phyloP scores from a whole-genome alignment of 2,329 filamentous ascomycete genomes.

The Escovopsis sp. region DNA sequence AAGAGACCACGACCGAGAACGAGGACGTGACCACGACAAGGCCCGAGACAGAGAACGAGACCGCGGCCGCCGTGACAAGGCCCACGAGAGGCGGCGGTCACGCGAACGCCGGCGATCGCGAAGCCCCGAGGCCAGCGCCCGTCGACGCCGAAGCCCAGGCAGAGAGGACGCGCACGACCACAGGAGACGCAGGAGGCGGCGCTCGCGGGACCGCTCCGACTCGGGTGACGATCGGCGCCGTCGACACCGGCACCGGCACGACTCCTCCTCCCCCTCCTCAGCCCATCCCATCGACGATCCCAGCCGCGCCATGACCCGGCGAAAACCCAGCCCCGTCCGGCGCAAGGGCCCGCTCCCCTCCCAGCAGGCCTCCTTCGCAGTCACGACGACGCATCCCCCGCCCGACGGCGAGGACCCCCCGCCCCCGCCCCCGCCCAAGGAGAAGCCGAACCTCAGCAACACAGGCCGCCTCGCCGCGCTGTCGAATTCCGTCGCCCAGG shows the following conservation, averaged over 20 bases:
- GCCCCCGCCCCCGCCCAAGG: constrained; percentile 45
- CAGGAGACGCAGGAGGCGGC: constrained; percentile 14
- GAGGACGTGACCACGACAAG: too few species aligned
- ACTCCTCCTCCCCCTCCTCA: too few species aligned
- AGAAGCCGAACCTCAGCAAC: constrained; percentile 73
- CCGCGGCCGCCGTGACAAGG: too few species aligned
- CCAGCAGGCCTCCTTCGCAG: constrained; percentile 44
- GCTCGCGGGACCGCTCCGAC: constrained; percentile 18
- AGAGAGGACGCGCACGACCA: constrained; percentile 6
- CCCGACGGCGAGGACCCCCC: constrained; percentile 14
- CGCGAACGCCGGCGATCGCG: constrained; percentile 18
- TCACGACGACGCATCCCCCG: constrained; percentile 13
- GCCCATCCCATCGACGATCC: too few species aligned
- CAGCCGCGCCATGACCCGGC: constrained; percentile 4
- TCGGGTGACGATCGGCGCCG: constrained; percentile 13
- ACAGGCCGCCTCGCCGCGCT: constrained; percentile 77
- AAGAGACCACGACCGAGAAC: too few species aligned
- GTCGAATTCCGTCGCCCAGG: constrained; percentile 61
- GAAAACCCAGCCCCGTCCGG: constrained; percentile 13
- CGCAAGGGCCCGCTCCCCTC: constrained; percentile 39
- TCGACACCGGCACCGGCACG: constrained; percentile 5
- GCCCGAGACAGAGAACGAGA: too few species aligned
- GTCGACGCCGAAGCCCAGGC: constrained; percentile 5
- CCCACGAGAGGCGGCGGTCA: constrained; percentile 13
- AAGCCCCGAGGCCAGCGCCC: constrained; percentile 14